These are phyloP conservation scores for Schwanniomyces sp. DNA, from an alignment of 805 yeast species.

Conservation along the genomic window DNA sequence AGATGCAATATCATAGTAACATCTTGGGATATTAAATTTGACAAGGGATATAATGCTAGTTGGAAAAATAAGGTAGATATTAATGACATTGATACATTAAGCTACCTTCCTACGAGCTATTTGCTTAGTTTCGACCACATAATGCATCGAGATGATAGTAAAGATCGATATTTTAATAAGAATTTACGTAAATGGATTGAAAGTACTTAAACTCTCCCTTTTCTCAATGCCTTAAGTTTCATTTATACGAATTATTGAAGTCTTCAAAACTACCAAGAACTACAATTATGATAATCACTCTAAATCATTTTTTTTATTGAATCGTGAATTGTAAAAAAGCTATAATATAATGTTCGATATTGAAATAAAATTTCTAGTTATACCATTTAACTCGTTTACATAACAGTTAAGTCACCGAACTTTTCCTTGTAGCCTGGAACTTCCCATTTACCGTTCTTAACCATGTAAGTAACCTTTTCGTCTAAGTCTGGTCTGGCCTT, in stretches of 20 bases:
- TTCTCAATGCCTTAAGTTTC: no score
- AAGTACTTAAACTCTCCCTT: no score
- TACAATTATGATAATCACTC: neutral
- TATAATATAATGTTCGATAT: neutral
- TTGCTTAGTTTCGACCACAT: conserved; percentile 8
- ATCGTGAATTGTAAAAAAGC: neutral
- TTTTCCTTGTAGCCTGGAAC: conserved; percentile 98
- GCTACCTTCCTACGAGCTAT: conserved; percentile 9
- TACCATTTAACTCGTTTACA: conserved; percentile 44
- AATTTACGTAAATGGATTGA: conserved; percentile 7
- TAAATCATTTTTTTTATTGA: neutral
- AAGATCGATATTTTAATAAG: conserved; percentile 2
- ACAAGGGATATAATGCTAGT: conserved; percentile 24
- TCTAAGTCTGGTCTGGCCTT: conserved; percentile 97
- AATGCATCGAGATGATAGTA: conserved; percentile 8
- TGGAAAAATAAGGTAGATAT: neutral
- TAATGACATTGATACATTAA: neutral
- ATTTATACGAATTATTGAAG: no score
- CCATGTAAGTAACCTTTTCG: conserved; percentile 92
- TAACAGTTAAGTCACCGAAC: conserved; percentile 94
- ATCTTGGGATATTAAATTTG: conserved; percentile 25
- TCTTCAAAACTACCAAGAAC: no score
- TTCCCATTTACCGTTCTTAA: conserved; percentile 95
- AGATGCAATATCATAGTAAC: conserved; percentile 29
- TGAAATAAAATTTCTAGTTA: neutral